Evolutionary conservation across 2,329 filamentous ascomycete genomes (phyloP).

Genomic region (Phoma herbarum): DNA sequence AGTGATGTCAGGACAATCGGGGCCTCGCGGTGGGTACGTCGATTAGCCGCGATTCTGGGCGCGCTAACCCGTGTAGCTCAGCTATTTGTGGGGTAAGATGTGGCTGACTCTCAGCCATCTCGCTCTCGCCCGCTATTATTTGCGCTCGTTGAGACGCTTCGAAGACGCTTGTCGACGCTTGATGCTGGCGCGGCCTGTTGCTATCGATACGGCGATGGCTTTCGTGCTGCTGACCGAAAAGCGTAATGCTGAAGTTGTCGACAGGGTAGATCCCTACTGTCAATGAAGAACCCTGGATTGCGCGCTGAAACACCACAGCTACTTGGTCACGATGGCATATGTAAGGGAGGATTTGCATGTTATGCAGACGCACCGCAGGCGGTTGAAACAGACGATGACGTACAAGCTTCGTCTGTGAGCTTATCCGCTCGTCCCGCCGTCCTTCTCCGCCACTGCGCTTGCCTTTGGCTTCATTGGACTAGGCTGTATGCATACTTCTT

Average conservation of each 20-base stretch:
- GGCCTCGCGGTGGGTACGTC: slow-evolving; percentile 12
- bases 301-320: slow-evolving; percentile 13
- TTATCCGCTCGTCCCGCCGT: slow-evolving; percentile 11
- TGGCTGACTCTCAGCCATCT: slow-evolving; percentile 19
- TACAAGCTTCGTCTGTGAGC: slow-evolving; percentile 13
- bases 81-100: slow-evolving; percentile 20
- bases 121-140: slow-evolving; percentile 16
- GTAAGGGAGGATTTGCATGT: slow-evolving; percentile 11
- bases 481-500: slow-evolving; percentile 13
- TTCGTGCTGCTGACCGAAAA: slow-evolving; percentile 4
- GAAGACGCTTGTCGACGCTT: slow-evolving; percentile 20
- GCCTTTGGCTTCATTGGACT: slow-evolving; percentile 9
- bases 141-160: slow-evolving; percentile 23
- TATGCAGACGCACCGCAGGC: slow-evolving; percentile 3
- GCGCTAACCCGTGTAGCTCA: slow-evolving; percentile 5
- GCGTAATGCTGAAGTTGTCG: slow-evolving; percentile 7
- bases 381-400: slow-evolving; percentile 13
- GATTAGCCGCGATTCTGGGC: slow-evolving; percentile 21
- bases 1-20: slow-evolving; percentile 24
- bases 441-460: slow-evolving; percentile 18
- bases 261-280: slow-evolving; percentile 13
- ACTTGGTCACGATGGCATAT: slow-evolving; percentile 3
- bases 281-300: slow-evolving; percentile 13
- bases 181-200: slow-evolving; percentile 17
- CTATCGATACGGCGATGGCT: slow-evolving; percentile 19